These are phyloP conservation scores for Mucor racemosus DNA, from an alignment of 371 early-diverging fungal genomes.

Conservation along the genomic window DNA sequence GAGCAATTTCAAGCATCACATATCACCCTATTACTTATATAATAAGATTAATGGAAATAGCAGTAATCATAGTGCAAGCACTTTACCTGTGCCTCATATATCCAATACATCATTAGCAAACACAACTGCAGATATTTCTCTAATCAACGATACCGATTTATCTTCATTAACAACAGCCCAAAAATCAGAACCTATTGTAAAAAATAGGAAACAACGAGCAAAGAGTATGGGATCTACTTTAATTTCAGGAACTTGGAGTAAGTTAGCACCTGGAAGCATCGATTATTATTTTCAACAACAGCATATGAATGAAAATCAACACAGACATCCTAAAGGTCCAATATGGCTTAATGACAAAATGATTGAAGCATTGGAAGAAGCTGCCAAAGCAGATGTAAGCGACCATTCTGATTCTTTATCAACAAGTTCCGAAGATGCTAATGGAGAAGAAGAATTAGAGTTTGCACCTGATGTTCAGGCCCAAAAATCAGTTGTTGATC, in stretches of 20 bases:
- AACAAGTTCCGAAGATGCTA: background rate
- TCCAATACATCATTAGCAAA: background rate
- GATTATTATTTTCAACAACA: constrained; percentile 15
- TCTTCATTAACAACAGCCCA: background rate
- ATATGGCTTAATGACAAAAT: constrained; percentile 11
- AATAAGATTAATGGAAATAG: constrained; percentile 9
- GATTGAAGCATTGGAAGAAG: background rate
- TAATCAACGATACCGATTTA: background rate
- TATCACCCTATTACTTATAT: constrained; percentile 15
- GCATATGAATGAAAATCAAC: constrained; percentile 19
- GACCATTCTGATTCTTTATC: background rate
- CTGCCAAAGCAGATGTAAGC: background rate
- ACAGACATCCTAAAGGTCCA: constrained; percentile 16
- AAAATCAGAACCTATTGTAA: background rate
- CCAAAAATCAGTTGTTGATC: background rate
- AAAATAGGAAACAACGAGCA: constrained; percentile 4
- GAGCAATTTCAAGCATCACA: constrained; percentile 11
- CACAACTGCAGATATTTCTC: background rate
- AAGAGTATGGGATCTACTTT: constrained; percentile 13
- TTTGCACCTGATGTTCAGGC: background rate
- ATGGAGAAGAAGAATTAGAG: background rate
- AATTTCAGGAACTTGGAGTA: constrained; percentile 12
- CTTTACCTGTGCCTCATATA: background rate
- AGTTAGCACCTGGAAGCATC: background rate
- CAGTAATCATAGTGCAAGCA: background rate